Evolutionary conservation across 768 basidiomycete genomes (phyloP), one percentile per base, ranked within the genome.

Genomic region (Mycena venus): DNA sequence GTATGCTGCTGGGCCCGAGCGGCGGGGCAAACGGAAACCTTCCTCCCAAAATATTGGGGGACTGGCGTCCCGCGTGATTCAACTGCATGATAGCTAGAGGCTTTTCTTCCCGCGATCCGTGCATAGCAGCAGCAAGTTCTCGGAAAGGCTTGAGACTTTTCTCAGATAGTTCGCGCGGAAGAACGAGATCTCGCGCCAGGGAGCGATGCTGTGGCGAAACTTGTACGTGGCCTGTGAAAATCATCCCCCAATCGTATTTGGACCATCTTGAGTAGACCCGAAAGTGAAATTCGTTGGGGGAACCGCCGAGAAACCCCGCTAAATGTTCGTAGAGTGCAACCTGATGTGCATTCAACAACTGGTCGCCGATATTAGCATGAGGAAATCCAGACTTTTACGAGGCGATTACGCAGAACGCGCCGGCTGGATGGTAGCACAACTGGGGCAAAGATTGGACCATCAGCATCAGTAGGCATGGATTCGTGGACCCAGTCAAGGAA

Each of bases 251-350:
- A 58, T 88, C 88, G 15, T 93, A 89, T 64, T 85, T 81, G 1
- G 91, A 90, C 96, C 97, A 99, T 77, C 86, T 84, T 0, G 89
- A 82, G 80, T 99, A 98, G 32, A 98, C 86, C 0, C 83, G 78
- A 38, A 87, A 79, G 80, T 96, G 94, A 53, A 86, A 81, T 17
- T 84, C 77, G 74, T 94, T 95, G 0, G 97, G 96, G 12, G 90
- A 88, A 0, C 95, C 95, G 27, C 95, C 94, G 12, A 84, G 84
- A 32, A 93, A 84, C 4, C 81, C 75, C 0, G 93, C 89, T 12
- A 98, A 86, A 78, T 96, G 93, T 81, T 99, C 97, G 76, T 97
- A 97, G 89, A 97, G 88, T 0, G 97, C 92, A n/a, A 91, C 95
- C 96, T 99, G 78, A 5, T 15, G 14, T 21, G 25, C 60, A 66